Percentiles rank a stretch among this genome's conserved stretches.
Conservation (phyloP, 331 rosid species). For the Acacia pycnantha region DNA sequence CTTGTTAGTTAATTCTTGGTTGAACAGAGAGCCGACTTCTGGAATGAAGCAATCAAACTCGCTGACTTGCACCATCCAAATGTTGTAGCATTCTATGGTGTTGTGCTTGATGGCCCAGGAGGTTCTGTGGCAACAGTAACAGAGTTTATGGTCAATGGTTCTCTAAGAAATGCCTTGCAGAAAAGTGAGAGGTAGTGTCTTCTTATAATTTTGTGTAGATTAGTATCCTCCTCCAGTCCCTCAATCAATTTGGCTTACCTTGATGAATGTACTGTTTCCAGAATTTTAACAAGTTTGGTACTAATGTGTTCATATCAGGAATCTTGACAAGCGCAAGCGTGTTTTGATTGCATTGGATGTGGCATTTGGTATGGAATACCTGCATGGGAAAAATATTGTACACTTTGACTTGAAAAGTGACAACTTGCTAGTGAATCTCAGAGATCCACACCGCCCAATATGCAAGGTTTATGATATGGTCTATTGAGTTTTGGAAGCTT, state of each 20-base stretch:
- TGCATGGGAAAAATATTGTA: slow-evolving; percentile 84
- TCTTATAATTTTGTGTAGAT: neutral
- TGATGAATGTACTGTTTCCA: slow-evolving; percentile 15
- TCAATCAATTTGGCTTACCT: slow-evolving; percentile 20
- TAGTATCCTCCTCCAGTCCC: neutral
- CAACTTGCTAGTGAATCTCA: slow-evolving; percentile 89
- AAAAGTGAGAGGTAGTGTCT: slow-evolving; percentile 71
- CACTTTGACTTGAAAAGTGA: slow-evolving; percentile 97
- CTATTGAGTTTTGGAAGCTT: slow-evolving; percentile 22
- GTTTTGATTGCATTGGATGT: slow-evolving; percentile 89
- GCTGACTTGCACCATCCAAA: slow-evolving; percentile 97
- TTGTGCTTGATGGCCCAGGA: slow-evolving; percentile 91
- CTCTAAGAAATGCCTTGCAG: slow-evolving; percentile 79
- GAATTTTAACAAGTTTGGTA: slow-evolving; percentile 17
- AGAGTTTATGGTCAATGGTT: slow-evolving; percentile 91
- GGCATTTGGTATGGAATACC: slow-evolving; percentile 94
- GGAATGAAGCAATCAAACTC: slow-evolving; percentile 97
- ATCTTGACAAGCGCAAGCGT: slow-evolving; percentile 77
- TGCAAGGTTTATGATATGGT: slow-evolving; percentile 68
- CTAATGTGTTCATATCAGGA: slow-evolving; percentile 43
- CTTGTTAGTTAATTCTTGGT: slow-evolving; percentile 23
- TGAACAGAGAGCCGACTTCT: slow-evolving; percentile 78
- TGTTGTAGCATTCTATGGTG: slow-evolving; percentile 92
- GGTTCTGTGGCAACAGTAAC: slow-evolving; percentile 95
- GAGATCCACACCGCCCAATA: slow-evolving; percentile 89